Conservation (phyloP, 2,329 filamentous ascomycete species). For the Mycocentrospora acerina region DNA sequence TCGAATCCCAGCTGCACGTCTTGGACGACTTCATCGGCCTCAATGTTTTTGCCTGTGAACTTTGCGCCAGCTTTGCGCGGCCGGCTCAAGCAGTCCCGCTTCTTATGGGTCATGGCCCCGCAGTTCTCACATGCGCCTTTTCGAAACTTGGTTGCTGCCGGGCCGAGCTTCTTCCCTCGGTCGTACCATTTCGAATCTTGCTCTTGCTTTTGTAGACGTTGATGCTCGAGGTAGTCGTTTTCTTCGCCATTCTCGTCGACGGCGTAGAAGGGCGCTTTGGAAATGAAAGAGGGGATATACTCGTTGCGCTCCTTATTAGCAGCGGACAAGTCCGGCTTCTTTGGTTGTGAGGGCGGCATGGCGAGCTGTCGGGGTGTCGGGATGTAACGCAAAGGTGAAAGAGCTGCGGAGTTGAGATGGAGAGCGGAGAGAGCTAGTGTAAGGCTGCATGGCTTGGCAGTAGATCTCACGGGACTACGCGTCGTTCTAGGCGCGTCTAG, state of each 20-base stretch:
- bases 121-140: constrained; percentile 99
- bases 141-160: constrained; percentile 91
- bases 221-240: constrained; percentile 91
- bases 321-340: constrained; percentile 56
- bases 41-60: constrained; percentile 90
- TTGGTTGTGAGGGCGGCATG: constrained; percentile 51
- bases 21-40: constrained; percentile 85
- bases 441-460: constrained; percentile 32
- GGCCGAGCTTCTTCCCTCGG: constrained; percentile 78
- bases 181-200: constrained; percentile 88
- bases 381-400: constrained; percentile 1
- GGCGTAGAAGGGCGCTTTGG: constrained; percentile 95
- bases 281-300: constrained; percentile 98
- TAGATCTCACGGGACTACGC: constrained; percentile 25
- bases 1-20: constrained; percentile 91
- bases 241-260: constrained; percentile 69
- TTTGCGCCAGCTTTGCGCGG: constrained; percentile 87
- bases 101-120: constrained; percentile 94
- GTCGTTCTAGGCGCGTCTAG: constrained; percentile 13
- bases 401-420: constrained; percentile 7
- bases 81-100: constrained; percentile 86
- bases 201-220: constrained; percentile 74
- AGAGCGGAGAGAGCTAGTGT: constrained; percentile 19
- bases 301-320: constrained; percentile 86
- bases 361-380: constrained; percentile 8